Conservation (phyloP, 2,329 filamentous ascomycete genomes). For the Fonsecaea pedrosoi region DNA sequence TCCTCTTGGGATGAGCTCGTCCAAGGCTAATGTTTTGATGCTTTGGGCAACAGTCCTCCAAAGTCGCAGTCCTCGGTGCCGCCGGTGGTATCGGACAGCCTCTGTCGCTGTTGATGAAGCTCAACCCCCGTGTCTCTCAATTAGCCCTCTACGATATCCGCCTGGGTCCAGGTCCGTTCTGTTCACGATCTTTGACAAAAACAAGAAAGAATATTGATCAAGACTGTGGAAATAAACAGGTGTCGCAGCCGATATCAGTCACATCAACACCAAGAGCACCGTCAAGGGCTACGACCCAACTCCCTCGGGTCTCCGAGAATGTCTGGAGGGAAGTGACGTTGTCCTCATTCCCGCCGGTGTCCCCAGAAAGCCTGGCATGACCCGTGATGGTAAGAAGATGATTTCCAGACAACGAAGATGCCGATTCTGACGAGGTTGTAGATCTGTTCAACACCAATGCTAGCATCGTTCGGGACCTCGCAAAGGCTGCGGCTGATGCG, state of each 20-base stretch:
- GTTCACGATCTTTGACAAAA: neutral
- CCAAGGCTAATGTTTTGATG: slow-evolving; percentile 18
- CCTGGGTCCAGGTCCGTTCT: slow-evolving; percentile 79
- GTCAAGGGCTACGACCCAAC: slow-evolving; percentile 89
- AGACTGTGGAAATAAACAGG: slow-evolving; percentile 59
- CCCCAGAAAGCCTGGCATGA: slow-evolving; percentile 99
- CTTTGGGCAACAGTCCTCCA: slow-evolving; percentile 74
- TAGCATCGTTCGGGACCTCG: slow-evolving; percentile 97
- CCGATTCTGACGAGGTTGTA: slow-evolving; percentile 42
- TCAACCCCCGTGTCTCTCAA: slow-evolving; percentile 92
- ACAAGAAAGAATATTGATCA: slow-evolving; percentile 19
- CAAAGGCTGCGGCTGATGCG: slow-evolving; percentile 89
- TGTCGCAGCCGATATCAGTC: slow-evolving; percentile 96
- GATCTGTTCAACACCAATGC: slow-evolving; percentile 99
- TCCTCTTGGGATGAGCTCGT: neutral
- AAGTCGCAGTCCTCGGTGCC: slow-evolving; percentile 96
- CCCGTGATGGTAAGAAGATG: slow-evolving; percentile 76
- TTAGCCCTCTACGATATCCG: slow-evolving; percentile 98
- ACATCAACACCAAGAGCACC: slow-evolving; percentile 98
- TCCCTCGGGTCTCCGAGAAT: slow-evolving; percentile 74
- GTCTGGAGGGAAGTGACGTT: slow-evolving; percentile 86
- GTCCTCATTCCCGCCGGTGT: slow-evolving; percentile 98
- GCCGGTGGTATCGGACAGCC: slow-evolving; percentile 98
- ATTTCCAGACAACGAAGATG: slow-evolving; percentile 6
- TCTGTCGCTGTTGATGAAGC: slow-evolving; percentile 96